These are phyloP conservation scores for Teratosphaeriaceae sp. DNA, from an alignment of 2,329 filamentous ascomycete species.

Conservation along the genomic window DNA sequence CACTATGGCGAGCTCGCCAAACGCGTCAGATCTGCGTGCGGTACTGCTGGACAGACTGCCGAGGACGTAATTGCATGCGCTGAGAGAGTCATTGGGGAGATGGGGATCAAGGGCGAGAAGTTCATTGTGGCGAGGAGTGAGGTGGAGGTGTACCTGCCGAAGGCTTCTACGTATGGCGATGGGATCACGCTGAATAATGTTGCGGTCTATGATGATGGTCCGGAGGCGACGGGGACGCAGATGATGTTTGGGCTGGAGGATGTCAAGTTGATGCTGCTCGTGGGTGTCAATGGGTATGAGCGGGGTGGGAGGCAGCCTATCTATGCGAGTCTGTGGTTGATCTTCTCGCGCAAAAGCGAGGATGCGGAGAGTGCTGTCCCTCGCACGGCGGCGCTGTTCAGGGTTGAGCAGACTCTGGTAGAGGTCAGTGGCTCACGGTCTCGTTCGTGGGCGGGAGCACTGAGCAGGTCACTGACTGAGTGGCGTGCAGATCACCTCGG, in stretches of 20 bases:
- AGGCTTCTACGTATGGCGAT: conserved; percentile 60
- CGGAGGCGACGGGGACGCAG: conserved; percentile 1
- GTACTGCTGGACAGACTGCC: conserved; percentile 10
- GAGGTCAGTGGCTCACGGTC: conserved; percentile 51
- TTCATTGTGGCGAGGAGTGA: conserved; percentile 16
- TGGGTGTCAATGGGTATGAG: conserved; percentile 70
- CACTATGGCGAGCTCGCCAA: conserved; percentile 68
- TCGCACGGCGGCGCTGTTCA: conserved; percentile 37
- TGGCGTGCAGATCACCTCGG: conserved; percentile 33
- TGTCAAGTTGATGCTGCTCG: conserved; percentile 58
- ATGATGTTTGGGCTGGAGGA: conserved; percentile 32
- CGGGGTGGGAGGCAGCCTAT: conserved; percentile 58
- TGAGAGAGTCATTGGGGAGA: conserved; percentile 21
- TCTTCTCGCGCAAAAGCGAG: conserved; percentile 3
- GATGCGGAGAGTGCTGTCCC: conserved; percentile 3
- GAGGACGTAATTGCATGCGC: conserved; percentile 18
- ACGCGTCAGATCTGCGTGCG: conserved; percentile 36
- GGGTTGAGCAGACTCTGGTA: conserved; percentile 54
- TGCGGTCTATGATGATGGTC: conserved; percentile 19
- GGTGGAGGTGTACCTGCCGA: conserved; percentile 51
- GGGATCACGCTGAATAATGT: conserved; percentile 44
- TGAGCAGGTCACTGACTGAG: not conserved
- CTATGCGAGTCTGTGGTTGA: conserved; percentile 50
- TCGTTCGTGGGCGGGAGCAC: not conserved
- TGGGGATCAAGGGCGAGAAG: conserved; percentile 23